Base-by-base conservation (phyloP, 1,284 basidiomycete genomes). In the Dichomitus squalens region DNA sequence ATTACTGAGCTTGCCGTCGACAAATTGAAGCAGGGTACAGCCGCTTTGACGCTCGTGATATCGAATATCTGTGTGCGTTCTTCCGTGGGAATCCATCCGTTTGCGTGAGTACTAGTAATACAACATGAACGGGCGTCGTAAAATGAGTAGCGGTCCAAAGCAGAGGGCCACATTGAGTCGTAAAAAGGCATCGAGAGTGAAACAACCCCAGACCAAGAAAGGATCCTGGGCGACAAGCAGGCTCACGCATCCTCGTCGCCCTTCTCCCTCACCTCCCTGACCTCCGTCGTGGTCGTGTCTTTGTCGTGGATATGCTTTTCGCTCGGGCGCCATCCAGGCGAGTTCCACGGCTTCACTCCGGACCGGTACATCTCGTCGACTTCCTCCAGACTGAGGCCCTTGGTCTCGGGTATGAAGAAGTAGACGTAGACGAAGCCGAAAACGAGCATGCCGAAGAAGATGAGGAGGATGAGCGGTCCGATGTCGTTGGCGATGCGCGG, bases 371-470 rank as follows among this genome's bases (percentile, higher is more conserved):
- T 74, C 72, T 90, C 87, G 71, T 92, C 88, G 61, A 91, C 84
- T 76, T 92, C 88, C 73, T 93, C 90, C 61, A 93, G 77, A 43
- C 81, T 82, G 16, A 92, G 79, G 6, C 87, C 88, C 68, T 84
- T 87, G 12, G 87, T 88, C 75, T 93, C 90, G n/a, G 89, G 88
- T 46, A 92, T 83, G 71, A 82, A 85, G 43, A 90, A 71, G 68
- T 81, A 88, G 7, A 89, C 84, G 65, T 87, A 90, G 56, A 84
- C 68, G 64, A 80, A 84, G 23, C 87, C 90, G 66, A 88, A 85
- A 29, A 87, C 67, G 11, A 92, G 78, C 81, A 88, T 86, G 60
- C 90, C 89, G 67, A 86, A 90, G 76, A 90, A 90, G 66, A 89
- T 84, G 59, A 90, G 69, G 46, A 92, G 75, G 69, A 93, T 92